These are phyloP conservation scores for Alternaria panax DNA, from an alignment of 2,329 filamentous ascomycete species.

Conservation along the genomic window DNA sequence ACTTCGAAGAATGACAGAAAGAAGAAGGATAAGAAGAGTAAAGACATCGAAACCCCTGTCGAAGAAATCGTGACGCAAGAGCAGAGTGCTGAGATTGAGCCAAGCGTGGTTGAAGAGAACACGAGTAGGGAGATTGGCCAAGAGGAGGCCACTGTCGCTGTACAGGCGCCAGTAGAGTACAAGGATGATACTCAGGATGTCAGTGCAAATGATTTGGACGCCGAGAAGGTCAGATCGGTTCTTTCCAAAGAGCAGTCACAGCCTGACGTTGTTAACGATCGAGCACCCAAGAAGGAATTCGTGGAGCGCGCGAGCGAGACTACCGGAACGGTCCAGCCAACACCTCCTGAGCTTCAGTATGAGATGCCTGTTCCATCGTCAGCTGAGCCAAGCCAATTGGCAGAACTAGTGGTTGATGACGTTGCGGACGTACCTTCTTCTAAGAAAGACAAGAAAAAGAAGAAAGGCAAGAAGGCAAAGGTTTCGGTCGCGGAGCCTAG, in stretches of 20 bases:
- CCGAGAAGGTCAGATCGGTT: not conserved
- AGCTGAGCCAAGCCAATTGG: not conserved
- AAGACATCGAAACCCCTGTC: constrained; percentile 14
- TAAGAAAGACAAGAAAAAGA: constrained; percentile 40
- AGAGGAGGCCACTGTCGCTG: not conserved
- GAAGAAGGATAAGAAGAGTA: constrained; percentile 34
- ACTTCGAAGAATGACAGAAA: constrained; percentile 29
- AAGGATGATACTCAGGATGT: not conserved
- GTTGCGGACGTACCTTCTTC: not conserved
- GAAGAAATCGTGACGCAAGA: constrained; percentile 7
- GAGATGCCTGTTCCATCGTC: not conserved
- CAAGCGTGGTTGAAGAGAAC: not conserved
- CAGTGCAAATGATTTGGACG: not conserved
- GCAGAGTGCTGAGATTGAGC: not conserved
- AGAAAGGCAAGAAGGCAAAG: constrained; percentile 35
- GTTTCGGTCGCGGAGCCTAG: constrained; percentile 18
- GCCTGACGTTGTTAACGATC: not conserved
- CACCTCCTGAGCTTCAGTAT: not conserved
- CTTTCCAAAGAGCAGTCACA: not conserved
- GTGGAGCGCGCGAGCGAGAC: not conserved
- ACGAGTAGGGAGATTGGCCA: not conserved
- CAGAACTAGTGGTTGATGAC: not conserved
- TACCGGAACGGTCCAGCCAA: not conserved
- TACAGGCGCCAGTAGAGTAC: not conserved
- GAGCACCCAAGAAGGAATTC: not conserved